phyloP scores from a whole-genome alignment of 2,329 filamentous ascomycete species.

The Sporothrix curviconia region DNA sequence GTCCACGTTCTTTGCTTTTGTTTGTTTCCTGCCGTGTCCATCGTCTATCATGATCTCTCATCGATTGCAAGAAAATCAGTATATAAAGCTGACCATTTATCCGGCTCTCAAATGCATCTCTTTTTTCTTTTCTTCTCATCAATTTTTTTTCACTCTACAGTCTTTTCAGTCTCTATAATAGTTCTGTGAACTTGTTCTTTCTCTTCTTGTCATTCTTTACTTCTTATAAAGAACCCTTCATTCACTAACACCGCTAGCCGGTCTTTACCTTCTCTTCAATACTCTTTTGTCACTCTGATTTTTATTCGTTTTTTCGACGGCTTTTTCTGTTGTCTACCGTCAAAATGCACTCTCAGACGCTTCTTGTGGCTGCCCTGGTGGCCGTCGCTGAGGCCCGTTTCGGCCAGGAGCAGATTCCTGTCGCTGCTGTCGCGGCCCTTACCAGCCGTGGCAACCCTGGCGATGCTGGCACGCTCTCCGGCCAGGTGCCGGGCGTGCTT shows the following conservation, averaged over 20 bases:
- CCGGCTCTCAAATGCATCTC: background rate
- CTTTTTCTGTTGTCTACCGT: constrained; percentile 19
- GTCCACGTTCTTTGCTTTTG: background rate
- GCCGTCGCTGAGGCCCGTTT: constrained; percentile 50
- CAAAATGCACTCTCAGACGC: constrained; percentile 37
- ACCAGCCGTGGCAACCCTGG: constrained; percentile 47
- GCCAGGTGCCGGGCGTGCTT: constrained; percentile 54
- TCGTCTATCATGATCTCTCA: background rate
- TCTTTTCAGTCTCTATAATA: constrained; percentile 13
- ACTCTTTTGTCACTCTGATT: background rate
- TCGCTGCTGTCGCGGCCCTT: constrained; percentile 47
- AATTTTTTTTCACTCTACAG: background rate
- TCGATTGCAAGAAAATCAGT: background rate
- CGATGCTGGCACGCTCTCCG: constrained; percentile 57
- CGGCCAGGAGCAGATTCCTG: constrained; percentile 56
- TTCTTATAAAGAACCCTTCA: background rate
- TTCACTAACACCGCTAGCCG: constrained; percentile 8
- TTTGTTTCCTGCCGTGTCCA: background rate
- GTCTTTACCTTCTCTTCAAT: background rate
- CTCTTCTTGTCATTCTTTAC: constrained; percentile 15
- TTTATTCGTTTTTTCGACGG: background rate
- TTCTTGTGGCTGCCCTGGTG: constrained; percentile 35
- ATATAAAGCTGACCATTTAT: constrained; percentile 10
- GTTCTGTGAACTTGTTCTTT: constrained; percentile 17
- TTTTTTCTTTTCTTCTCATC: background rate